phyloP scores from a whole-genome alignment of 2,329 filamentous ascomycete genomes.

The Delphinella strobiligena region DNA sequence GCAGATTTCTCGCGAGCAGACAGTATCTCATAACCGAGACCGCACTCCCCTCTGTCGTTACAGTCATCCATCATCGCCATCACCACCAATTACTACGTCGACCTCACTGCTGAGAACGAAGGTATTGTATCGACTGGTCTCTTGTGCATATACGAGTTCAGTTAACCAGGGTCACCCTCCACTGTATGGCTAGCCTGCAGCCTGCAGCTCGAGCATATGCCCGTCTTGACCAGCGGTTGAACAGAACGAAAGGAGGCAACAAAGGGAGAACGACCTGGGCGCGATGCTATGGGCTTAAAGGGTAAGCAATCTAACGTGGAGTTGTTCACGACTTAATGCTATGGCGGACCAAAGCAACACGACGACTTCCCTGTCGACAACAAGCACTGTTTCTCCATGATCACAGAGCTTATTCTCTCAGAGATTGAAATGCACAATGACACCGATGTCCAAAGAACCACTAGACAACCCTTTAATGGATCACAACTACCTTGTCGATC shows the following conservation, averaged over 20 bases:
- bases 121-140: no score
- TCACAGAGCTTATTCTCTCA: slow-evolving; percentile 26
- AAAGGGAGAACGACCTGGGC: slow-evolving; percentile 31
- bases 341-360: slow-evolving; percentile 6
- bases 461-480: slow-evolving; percentile 41
- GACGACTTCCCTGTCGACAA: slow-evolving; percentile 3
- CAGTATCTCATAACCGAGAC: no score
- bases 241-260: slow-evolving; percentile 37
- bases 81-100: no score
- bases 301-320: slow-evolving; percentile 48
- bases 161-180: no score
- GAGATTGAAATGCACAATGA: slow-evolving; percentile 41
- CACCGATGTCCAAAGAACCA: slow-evolving; percentile 34
- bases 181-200: no score
- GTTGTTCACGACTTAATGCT: slow-evolving; percentile 43
- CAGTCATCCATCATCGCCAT: no score
- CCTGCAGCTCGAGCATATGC: no score
- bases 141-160: no score
- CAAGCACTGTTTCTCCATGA: slow-evolving; percentile 40
- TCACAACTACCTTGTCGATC: slow-evolving; percentile 45
- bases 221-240: slow-evolving; percentile 48
- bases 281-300: slow-evolving; percentile 52
- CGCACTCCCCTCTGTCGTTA: no score
- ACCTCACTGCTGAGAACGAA: no score
- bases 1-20: no score